A percentile compares a stretch with the other conserved stretches of the same genome.
These are phyloP conservation scores for Esteya vermicola DNA, from an alignment of 2,329 filamentous ascomycete species.

Conservation along the genomic window DNA sequence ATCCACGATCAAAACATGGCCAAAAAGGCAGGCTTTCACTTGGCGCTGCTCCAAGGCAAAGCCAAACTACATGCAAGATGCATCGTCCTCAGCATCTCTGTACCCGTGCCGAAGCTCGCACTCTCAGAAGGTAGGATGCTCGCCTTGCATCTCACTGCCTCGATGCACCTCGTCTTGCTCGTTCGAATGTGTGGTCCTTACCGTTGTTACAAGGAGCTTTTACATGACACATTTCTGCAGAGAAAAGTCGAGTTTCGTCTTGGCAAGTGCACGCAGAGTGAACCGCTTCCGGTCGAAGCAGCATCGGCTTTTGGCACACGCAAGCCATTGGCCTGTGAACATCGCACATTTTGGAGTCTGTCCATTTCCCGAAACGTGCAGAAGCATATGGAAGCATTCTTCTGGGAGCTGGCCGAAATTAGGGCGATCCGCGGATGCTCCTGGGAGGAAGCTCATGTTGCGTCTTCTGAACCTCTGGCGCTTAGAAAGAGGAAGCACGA, in stretches of 20 bases:
- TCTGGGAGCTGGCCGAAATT: constrained; percentile 47
- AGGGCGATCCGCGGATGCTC: constrained; percentile 35
- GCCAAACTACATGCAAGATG: constrained; percentile 20
- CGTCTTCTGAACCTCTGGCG: constrained; percentile 3
- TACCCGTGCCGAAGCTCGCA: constrained; percentile 53
- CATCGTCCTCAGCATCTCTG: constrained; percentile 49
- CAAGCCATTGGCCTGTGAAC: too few relatives aligned
- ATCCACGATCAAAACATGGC: constrained; percentile 44
- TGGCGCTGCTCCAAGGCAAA: constrained; percentile 46
- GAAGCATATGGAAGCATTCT: constrained; percentile 49
- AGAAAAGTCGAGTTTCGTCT: constrained; percentile 42
- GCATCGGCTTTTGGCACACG: constrained; percentile 20
- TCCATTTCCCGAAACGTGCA: constrained; percentile 63
- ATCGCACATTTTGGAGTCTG: constrained; percentile 31
- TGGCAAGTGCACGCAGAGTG: constrained; percentile 58
- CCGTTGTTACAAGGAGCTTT: constrained; percentile 38
- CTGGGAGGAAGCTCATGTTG: constrained; percentile 53
- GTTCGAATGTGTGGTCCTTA: constrained; percentile 51
- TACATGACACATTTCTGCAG: constrained; percentile 14
- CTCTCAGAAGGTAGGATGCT: constrained; percentile 61
- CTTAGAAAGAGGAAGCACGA: not conserved
- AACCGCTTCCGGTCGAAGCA: constrained; percentile 40
- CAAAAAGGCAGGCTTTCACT: constrained; percentile 52
- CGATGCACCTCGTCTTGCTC: constrained; percentile 61
- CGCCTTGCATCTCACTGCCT: constrained; percentile 56